These are phyloP conservation scores for Lipomyces anomalus DNA, from an alignment of 805 yeast species.

Conservation along the genomic window DNA sequence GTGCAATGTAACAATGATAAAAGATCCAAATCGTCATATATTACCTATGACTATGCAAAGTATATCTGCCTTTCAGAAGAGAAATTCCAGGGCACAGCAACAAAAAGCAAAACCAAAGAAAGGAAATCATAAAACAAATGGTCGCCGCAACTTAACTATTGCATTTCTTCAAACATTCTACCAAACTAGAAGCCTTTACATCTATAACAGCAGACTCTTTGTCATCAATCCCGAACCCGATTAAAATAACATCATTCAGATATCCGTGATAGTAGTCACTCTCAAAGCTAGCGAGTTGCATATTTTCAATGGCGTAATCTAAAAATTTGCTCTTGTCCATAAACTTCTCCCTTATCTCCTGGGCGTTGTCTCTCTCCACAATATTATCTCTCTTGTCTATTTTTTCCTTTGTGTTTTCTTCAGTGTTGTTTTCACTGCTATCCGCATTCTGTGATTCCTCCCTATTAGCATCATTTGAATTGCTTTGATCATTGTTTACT, in stretches of 20 bases:
- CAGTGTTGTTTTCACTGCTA: not conserved
- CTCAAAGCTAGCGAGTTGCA: slow-evolving; percentile 12
- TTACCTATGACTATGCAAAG: too few species aligned
- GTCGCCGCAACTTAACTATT: slow-evolving; percentile 6
- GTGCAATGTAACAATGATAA: too few species aligned
- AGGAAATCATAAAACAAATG: too few species aligned
- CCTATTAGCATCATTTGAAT: too few species aligned
- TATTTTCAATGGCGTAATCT: slow-evolving; percentile 7
- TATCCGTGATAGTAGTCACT: slow-evolving; percentile 24
- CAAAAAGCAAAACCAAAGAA: not conserved
- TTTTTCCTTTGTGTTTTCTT: slow-evolving; percentile 6
- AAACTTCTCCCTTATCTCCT: slow-evolving; percentile 3
- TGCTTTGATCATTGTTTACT: too few species aligned
- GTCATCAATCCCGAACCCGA: slow-evolving; percentile 22
- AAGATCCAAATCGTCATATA: too few species aligned
- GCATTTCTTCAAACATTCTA: slow-evolving; percentile 16
- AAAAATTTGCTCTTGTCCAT: not conserved
- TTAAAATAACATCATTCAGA: slow-evolving; percentile 17
- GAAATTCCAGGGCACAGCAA: too few species aligned
- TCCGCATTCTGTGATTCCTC: not conserved
- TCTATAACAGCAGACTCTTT: slow-evolving; percentile 19
- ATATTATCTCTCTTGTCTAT: slow-evolving; percentile 8
- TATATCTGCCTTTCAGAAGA: too few species aligned
- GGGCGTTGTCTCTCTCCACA: slow-evolving; percentile 4
- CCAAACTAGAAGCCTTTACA: slow-evolving; percentile 18